Evolutionary conservation across 345 rosid genomes (phyloP).

Genomic region (Turritis glabra): DNA sequence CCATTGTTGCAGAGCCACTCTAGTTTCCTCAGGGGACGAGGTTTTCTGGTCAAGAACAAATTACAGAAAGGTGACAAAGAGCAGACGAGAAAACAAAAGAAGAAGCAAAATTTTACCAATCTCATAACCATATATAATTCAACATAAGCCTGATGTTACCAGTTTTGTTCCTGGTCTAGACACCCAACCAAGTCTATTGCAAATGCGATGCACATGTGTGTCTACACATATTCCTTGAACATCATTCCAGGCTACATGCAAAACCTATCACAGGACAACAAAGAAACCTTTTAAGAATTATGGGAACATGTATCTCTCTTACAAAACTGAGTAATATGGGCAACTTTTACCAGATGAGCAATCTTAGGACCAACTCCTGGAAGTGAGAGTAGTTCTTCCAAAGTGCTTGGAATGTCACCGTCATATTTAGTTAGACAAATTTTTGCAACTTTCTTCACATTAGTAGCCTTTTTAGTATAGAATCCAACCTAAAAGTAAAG

Average conservation of each 20-base stretch:
- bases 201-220: slow-evolving; percentile 91
- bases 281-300: slow-evolving; percentile 1
- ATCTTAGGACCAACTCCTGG: slow-evolving; percentile 97
- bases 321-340: neutral
- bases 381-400: slow-evolving; percentile 83
- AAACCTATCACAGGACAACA: slow-evolving; percentile 57
- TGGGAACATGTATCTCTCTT: neutral
- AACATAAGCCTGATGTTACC: slow-evolving; percentile 40
- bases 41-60: slow-evolving; percentile 53
- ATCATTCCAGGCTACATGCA: slow-evolving; percentile 86
- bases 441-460: slow-evolving; percentile 90
- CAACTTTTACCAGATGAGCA: slow-evolving; percentile 51
- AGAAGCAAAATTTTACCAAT: neutral
- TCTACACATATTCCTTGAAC: slow-evolving; percentile 95
- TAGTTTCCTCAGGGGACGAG: slow-evolving; percentile 82
- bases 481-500: slow-evolving; percentile 72
- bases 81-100: neutral
- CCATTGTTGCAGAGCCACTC: slow-evolving; percentile 83
- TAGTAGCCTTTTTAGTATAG: slow-evolving; percentile 83
- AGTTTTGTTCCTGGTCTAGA: slow-evolving; percentile 61
- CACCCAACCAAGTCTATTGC: slow-evolving; percentile 98
- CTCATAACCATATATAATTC: neutral
- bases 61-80: slow-evolving; percentile 11
- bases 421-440: slow-evolving; percentile 70
- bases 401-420: slow-evolving; percentile 85